Evolutionary conservation across 768 basidiomycete genomes (phyloP), one percentile per base, ranked within the genome.

Genomic region (Hypsizygus marmoreus): DNA sequence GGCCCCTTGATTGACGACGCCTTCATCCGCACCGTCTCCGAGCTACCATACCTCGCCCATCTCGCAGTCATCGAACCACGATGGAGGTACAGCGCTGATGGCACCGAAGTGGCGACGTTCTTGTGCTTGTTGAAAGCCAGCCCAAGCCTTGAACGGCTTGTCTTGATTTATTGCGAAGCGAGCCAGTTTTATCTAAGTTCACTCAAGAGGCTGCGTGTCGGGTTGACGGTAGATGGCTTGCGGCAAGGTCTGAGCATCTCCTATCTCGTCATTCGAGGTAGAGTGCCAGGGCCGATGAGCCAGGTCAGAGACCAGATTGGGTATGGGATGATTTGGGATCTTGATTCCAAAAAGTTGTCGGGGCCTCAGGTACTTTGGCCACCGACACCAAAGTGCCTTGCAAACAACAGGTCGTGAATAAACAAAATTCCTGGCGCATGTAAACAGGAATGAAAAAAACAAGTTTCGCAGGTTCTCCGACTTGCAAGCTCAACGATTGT

Each of bases 51-150:
- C 14, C 45, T 50, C 9, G 29, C 50, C 4, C 46, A 51, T 32
- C 19, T 51, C n/a, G 47, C 47, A 13, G 40, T 52, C n/a, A 50
- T 51, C 22, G 54, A 55, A 37, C 44, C 54, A 3, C 35, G 47
- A 40, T 55, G 54, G 54, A 36, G 37, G 23, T 51, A 55, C 29
- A 43, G 47, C 17, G 24, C 13, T 6, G 50, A 52, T 23, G 50
- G 49, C 36, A 55, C 54, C 13, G 54, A 55, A 36, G 42, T 36
- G 1, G 49, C 43, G 14, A 37, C 44, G 19, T 55, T 55, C 43
- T 28, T 41, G n/a, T 17, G 31, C 14, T 29, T 55, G 16, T 26
- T 55, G 23, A 19, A 40, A 14, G 30, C 50, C 36, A 40, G 43
- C n/a, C 36, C 26, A 29, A 11, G 22, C 43, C 36, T 54, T 14